These are phyloP conservation scores for Ophiostoma sp. DNA, from an alignment of 2,329 filamentous ascomycete species.

Conservation along the genomic window DNA sequence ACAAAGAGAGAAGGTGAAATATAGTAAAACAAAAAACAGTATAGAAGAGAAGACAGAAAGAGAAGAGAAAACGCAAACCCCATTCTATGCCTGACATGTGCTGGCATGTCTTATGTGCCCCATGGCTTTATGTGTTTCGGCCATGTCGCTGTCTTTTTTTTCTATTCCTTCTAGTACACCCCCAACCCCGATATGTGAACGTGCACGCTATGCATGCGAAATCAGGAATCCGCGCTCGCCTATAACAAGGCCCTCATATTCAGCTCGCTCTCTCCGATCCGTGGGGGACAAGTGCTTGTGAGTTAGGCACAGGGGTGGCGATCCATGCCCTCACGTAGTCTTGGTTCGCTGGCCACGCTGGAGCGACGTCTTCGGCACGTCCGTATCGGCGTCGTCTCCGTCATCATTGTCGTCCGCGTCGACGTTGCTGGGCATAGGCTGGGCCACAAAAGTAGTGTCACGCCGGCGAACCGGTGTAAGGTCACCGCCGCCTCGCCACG, in stretches of 20 bases:
- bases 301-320: neutral
- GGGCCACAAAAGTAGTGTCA: neutral
- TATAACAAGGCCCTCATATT: too few relatives aligned
- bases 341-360: constrained; percentile 16
- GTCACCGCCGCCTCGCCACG: neutral
- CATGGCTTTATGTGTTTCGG: neutral
- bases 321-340: constrained; percentile 11
- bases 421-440: neutral
- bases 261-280: neutral
- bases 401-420: constrained; percentile 4
- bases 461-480: constrained; percentile 20
- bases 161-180: neutral
- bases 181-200: neutral
- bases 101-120: neutral
- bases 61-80: neutral
- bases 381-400: constrained; percentile 18
- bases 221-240: too few relatives aligned
- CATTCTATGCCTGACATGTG: neutral
- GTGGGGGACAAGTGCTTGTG: neutral
- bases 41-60: neutral
- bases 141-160: neutral
- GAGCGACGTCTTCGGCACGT: constrained; percentile 19
- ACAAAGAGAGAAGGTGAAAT: neutral
- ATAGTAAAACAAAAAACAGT: neutral
- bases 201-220: neutral